Conservation (phyloP, 1,139 yeast genomes). For the Yamadazyma epiphylla region DNA sequence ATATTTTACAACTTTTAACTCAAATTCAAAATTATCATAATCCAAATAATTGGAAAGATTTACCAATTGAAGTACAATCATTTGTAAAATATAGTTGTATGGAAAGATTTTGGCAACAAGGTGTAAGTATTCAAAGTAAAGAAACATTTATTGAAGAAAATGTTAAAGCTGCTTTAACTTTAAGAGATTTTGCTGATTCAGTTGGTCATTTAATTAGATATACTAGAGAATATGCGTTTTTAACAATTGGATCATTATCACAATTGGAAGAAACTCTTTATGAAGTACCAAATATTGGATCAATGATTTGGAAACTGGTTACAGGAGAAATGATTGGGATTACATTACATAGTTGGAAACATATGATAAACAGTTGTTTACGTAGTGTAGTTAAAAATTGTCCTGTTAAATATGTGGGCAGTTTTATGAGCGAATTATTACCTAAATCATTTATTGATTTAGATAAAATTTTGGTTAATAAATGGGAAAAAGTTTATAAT, state of each 20-base stretch:
- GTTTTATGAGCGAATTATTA: constrained; percentile 71
- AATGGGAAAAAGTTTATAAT: constrained; percentile 72
- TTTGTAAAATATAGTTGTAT: constrained; percentile 85
- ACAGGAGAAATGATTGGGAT: constrained; percentile 85
- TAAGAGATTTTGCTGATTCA: constrained; percentile 95
- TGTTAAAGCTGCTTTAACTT: constrained; percentile 87
- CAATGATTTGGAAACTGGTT: constrained; percentile 75
- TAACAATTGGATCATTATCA: constrained; percentile 85
- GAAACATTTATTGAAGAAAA: constrained; percentile 94
- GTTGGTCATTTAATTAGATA: constrained; percentile 96
- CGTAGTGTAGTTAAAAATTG: constrained; percentile 86
- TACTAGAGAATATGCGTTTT: constrained; percentile 91
- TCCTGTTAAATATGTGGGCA: constrained; percentile 64
- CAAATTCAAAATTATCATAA: constrained; percentile 95
- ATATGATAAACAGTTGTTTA: constrained; percentile 85
- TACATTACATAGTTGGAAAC: constrained; percentile 95
- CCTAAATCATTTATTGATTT: constrained; percentile 73
- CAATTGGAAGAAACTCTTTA: constrained; percentile 87
- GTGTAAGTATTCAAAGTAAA: constrained; percentile 89
- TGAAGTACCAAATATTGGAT: constrained; percentile 79
- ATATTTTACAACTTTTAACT: constrained; percentile 76
- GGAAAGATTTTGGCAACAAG: constrained; percentile 98
- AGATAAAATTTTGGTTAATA: constrained; percentile 62
- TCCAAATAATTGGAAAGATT: constrained; percentile 51
- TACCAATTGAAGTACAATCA: constrained; percentile 86